These are phyloP conservation scores for Gracilaria gracilis DNA, from an alignment of 23 red algal species.

Conservation along the genomic window DNA sequence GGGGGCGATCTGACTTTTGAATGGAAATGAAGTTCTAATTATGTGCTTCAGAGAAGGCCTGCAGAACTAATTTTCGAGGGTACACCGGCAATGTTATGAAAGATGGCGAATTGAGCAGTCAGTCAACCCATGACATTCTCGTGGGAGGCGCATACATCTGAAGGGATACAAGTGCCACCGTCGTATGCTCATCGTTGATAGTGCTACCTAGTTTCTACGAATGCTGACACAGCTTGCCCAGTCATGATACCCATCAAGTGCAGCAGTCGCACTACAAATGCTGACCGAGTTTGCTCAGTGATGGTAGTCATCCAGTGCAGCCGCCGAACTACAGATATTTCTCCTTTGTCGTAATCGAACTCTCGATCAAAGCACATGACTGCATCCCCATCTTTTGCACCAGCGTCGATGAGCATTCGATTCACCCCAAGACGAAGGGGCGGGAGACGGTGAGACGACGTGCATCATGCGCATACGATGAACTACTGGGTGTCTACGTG, in stretches of 20 bases:
- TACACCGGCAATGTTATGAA: conserved; percentile 31
- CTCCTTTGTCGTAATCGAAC: conserved; percentile 81
- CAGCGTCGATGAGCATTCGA: conserved; percentile 69
- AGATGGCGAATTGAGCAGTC: not conserved
- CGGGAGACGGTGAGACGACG: too few species aligned
- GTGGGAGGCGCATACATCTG: not conserved
- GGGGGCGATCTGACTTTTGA: conserved; percentile 88
- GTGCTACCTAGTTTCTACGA: not conserved
- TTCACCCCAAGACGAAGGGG: conserved; percentile 82
- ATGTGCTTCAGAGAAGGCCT: conserved; percentile 96
- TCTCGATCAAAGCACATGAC: conserved; percentile 76
- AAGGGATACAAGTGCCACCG: not conserved
- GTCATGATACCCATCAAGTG: conserved; percentile 68
- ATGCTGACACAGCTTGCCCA: not conserved
- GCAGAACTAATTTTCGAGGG: conserved; percentile 88
- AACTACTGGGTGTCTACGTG: too few species aligned
- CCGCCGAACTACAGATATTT: too few species aligned
- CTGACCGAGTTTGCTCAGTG: too few species aligned
- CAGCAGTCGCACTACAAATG: conserved; percentile 73
- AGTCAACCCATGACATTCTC: not conserved
- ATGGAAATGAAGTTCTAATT: conserved; percentile 72
- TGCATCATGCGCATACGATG: too few species aligned
- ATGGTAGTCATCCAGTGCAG: too few species aligned
- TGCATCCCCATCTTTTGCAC: conserved; percentile 84
- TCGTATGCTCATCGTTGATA: not conserved